These are phyloP conservation scores for Ophiostoma ips DNA, from an alignment of 2,329 filamentous ascomycete species.

Conservation along the genomic window DNA sequence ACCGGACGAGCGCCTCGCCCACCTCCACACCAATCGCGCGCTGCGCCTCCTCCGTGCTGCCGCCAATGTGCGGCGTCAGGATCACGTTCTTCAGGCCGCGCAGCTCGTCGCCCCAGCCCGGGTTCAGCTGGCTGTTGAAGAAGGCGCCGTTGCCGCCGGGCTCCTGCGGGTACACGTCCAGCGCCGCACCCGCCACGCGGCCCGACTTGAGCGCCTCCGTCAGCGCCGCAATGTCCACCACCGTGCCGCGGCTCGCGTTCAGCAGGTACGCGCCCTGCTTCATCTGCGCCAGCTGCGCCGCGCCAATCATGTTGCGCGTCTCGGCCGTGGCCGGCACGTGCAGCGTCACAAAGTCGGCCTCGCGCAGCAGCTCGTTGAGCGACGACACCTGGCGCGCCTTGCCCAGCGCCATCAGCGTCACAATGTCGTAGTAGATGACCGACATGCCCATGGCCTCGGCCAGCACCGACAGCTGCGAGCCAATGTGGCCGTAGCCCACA, in stretches of 20 bases:
- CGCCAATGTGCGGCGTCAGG: conserved; percentile 90
- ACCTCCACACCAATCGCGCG: conserved; percentile 93
- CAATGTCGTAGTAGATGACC: conserved; percentile 92
- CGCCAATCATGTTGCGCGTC: conserved; percentile 85
- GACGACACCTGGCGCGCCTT: conserved; percentile 72
- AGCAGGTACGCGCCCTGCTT: conserved; percentile 87
- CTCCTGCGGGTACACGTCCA: conserved; percentile 92
- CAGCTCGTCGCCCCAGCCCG: conserved; percentile 67
- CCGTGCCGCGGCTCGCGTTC: conserved; percentile 86
- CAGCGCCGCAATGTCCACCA: conserved; percentile 86
- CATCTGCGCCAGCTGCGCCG: conserved; percentile 70
- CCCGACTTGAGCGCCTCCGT: conserved; percentile 76
- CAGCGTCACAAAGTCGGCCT: conserved; percentile 83
- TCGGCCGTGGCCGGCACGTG: conserved; percentile 91
- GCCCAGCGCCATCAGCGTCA: conserved; percentile 89
- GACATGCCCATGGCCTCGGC: conserved; percentile 97
- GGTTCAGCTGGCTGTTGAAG: conserved; percentile 72
- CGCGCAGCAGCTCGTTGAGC: conserved; percentile 59
- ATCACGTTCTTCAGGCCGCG: conserved; percentile 82
- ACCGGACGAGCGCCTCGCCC: conserved; percentile 71
- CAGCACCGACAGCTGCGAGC: conserved; percentile 85
- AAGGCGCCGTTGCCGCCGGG: conserved; percentile 90
- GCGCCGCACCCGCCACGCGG: conserved; percentile 82
- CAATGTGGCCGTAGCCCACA: conserved; percentile 94
- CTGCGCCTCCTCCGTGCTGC: conserved; percentile 95